Evolutionary conservation across 2,329 filamentous ascomycete genomes (phyloP), one percentile per base, ranked within the genome.

Genomic region (Phyllachora maydis): DNA sequence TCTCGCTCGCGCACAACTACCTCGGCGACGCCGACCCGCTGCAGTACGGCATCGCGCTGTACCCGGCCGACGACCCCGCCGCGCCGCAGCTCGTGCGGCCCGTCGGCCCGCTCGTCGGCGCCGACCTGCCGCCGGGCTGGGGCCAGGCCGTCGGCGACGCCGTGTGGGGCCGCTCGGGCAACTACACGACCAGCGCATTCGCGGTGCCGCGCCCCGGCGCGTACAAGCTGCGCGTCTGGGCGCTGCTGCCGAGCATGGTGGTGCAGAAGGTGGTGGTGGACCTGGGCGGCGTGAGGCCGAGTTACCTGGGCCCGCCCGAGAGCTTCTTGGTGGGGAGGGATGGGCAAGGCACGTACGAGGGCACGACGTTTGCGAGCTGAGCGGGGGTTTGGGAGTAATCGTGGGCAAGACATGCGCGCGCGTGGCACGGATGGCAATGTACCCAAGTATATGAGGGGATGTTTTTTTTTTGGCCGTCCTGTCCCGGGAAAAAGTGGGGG

Each of bases 191-290:
- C 2, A 53, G 44, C n/a, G 35, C 37, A 4, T 59, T 55, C 33
- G 30, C 41, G 14, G 47, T 56, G 4, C 31, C 43, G 4, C 33
- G 32, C 21, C 47, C 47, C 30, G 55, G 57, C 4, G 46, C 48
- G 2, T 57, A 65, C 28, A 60, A 46, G 13, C 38, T 65, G 21
- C 46, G 54, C 2, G 35, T 66, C 18, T 61, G 58, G 57, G 47
- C 52, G 6, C 39, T 65, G 13, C 45, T 62, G 35, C 56, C 59
- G 0, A 57, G 57, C 14, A 45, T 66, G 1, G 35, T 64, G 4
- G 46, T 67, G 18, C 59, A 67, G 38, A 66, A 65, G 47, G 42
- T 67, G 18, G 47, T 68, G 1, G 32, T 68, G 6, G 49, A 68
- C 32, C 33, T 66, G 13, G 64, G 63, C 2, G 63, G 62, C 5